phyloP scores from a whole-genome alignment of 2,329 filamentous ascomycete species.

The Myriosclerotinia duriaeana region DNA sequence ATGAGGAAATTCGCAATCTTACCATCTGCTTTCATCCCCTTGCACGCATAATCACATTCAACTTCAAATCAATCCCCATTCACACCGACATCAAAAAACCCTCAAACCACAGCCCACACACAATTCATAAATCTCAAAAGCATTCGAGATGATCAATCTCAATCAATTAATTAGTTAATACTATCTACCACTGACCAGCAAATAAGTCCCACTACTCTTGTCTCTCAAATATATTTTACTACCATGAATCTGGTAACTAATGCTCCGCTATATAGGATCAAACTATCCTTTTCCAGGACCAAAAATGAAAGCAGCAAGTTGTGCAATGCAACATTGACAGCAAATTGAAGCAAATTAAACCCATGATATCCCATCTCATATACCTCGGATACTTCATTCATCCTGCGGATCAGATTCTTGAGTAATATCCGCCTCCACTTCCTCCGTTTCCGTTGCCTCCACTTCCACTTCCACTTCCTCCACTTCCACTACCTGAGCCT shows the following conservation, averaged over 20 bases:
- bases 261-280: neutral
- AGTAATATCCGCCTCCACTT: conserved; percentile 11
- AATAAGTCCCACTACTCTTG: neutral
- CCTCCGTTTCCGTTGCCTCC: neutral
- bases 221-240: neutral
- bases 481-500: neutral
- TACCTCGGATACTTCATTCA: neutral
- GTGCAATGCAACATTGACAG: neutral
- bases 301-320: neutral
- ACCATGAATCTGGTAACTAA: neutral
- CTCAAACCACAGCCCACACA: neutral
- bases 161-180: neutral
- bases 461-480: conserved; percentile 6
- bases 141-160: neutral
- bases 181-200: neutral
- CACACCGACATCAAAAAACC: no score
- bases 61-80: no score
- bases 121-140: neutral
- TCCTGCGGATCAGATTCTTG: neutral
- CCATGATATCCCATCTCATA: neutral
- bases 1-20: no score
- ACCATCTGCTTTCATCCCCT: no score
- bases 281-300: neutral
- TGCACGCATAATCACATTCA: no score
- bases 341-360: neutral